Conservation (phyloP, 2,329 filamentous ascomycete species). For the Cladophialophora carrionii region DNA sequence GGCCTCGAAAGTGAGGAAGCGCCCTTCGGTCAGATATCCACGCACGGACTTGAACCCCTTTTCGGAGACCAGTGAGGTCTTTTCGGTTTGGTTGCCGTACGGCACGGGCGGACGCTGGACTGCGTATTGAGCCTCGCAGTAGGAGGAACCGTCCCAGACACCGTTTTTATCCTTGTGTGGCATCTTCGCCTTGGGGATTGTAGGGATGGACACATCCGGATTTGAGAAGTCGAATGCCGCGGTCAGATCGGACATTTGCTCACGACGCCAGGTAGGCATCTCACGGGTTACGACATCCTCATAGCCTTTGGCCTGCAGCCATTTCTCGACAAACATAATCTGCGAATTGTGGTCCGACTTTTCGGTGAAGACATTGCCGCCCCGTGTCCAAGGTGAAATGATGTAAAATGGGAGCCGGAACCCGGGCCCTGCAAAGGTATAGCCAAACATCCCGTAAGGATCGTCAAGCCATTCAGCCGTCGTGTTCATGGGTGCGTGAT, state of each 20-base stretch:
- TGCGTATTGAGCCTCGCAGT: slow-evolving; percentile 50
- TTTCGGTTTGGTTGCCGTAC: slow-evolving; percentile 49
- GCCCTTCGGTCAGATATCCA: slow-evolving; percentile 59
- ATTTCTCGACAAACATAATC: slow-evolving; percentile 59
- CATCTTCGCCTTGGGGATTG: slow-evolving; percentile 50
- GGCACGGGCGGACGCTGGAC: slow-evolving; percentile 52
- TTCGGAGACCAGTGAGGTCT: slow-evolving; percentile 52
- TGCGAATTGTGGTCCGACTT: slow-evolving; percentile 61
- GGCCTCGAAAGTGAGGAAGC: slow-evolving; percentile 57
- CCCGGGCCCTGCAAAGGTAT: slow-evolving; percentile 51
- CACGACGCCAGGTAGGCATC: slow-evolving; percentile 53
- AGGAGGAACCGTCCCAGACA: slow-evolving; percentile 51
- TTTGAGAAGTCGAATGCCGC: slow-evolving; percentile 52
- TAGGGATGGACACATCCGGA: slow-evolving; percentile 56
- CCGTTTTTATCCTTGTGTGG: slow-evolving; percentile 51
- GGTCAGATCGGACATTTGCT: slow-evolving; percentile 55
- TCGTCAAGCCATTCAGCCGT: slow-evolving; percentile 59
- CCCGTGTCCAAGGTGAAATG: slow-evolving; percentile 60
- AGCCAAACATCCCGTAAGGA: slow-evolving; percentile 48
- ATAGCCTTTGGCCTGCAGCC: slow-evolving; percentile 51
- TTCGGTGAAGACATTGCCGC: slow-evolving; percentile 59
- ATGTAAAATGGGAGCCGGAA: slow-evolving; percentile 60
- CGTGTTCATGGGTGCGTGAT: slow-evolving; percentile 54
- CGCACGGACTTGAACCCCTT: slow-evolving; percentile 59
- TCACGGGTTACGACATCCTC: slow-evolving; percentile 48